Base-by-base conservation (phyloP, 2,329 filamentous ascomycete species). In the Penicillium sp. region DNA sequence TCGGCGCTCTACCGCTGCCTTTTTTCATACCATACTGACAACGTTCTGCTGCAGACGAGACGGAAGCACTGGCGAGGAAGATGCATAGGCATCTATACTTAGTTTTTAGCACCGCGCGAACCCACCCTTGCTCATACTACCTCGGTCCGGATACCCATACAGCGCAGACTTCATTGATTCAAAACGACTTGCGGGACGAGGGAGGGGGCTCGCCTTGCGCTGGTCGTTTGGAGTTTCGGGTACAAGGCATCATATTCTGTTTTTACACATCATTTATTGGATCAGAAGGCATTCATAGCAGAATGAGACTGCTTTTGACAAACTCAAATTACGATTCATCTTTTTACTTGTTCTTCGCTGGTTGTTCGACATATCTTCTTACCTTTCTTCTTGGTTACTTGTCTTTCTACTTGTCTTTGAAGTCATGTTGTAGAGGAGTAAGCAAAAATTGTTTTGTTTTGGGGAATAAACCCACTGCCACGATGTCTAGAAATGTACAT, bases 61-160 rank as follows among this genome's bases (percentile, higher is more conserved):
- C 60, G 77, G 77, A 50, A 79, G 74, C 53, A 75, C 72, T 16
- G 67, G 72, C 41, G 77, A 80, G 54, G 77, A 79, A 55, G 76
- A 78, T 46, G 56, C 64, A 45, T 75, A 55, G 53, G 42, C 38
- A 48, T 36, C 40, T 21, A 40, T 18, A 14, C 40, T 54, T 36
- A 46, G 32, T 40, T 41, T 50, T 47, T 45, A 38, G 24, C 40
- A 42, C 42, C 52, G 49, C 32, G 40, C 39, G 53, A 46, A 36
- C 18, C 45, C 53, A 41, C 48, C 45, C 48, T 40, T 52, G 38
- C 46, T 43, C 22, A 45, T 27, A 34, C 50, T 21, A 40, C 22
- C 45, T 55, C 49, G 38, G 34, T 51, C 18, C 40, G 49, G 36
- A 55, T 58, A 59, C 52, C 55, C 55, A 16, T 41, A 53, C 46